These are phyloP conservation scores for Turritis glabra DNA, from an alignment of 345 rosid species.

Conservation along the genomic window DNA sequence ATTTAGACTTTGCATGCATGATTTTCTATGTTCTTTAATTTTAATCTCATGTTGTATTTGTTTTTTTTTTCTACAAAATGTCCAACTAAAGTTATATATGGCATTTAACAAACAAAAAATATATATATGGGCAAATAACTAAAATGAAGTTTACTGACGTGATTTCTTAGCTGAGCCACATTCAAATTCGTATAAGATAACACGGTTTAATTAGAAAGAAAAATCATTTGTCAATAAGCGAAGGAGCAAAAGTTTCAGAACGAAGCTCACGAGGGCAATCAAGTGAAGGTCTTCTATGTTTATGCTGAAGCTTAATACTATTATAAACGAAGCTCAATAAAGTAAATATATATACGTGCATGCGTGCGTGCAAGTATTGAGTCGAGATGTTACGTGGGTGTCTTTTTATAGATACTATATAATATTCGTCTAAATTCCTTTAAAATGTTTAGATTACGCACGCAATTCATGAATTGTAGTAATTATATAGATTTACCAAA, in stretches of 20 bases:
- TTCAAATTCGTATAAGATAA: no score
- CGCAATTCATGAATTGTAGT: slow-evolving; percentile 36
- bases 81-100: no score
- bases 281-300: background rate
- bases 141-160: no score
- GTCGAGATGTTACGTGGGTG: slow-evolving; percentile 41
- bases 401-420: slow-evolving; percentile 40
- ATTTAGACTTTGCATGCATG: no score
- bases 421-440: slow-evolving; percentile 21
- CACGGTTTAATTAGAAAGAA: no score
- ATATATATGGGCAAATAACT: no score
- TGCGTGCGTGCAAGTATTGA: slow-evolving; percentile 33
- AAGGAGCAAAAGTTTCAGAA: background rate
- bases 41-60: no score
- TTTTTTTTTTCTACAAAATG: no score
- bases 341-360: slow-evolving; percentile 17
- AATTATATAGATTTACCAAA: slow-evolving; percentile 35
- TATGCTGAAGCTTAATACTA: slow-evolving; percentile 4
- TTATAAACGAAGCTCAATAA: slow-evolving; percentile 16
- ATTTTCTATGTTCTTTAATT: no score
- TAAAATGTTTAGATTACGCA: slow-evolving; percentile 22
- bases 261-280: background rate
- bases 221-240: no score
- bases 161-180: no score
- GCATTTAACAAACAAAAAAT: no score